phyloP scores from a whole-genome alignment of 1,139 yeast genomes.

The Trichomonascaceae sp. region DNA sequence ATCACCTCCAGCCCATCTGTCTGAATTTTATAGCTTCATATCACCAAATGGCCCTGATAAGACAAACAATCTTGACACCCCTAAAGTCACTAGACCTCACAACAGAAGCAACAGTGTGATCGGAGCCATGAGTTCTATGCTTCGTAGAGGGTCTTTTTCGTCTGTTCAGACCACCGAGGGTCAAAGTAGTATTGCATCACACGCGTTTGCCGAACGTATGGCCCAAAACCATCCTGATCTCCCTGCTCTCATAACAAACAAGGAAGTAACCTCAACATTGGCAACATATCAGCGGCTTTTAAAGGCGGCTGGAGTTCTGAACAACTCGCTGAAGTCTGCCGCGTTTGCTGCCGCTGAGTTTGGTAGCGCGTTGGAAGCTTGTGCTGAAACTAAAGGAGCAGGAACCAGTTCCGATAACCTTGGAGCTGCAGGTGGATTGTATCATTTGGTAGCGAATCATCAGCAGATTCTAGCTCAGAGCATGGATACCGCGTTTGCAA shows the following conservation, averaged over 20 bases:
- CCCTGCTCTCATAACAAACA: constrained; percentile 52
- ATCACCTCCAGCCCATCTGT: constrained; percentile 36
- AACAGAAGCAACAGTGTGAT: constrained; percentile 8
- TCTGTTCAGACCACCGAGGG: constrained; percentile 13
- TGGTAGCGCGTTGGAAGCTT: constrained; percentile 64
- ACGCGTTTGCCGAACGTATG: constrained; percentile 13
- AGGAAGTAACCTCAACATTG: constrained; percentile 49
- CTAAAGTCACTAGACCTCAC: neutral
- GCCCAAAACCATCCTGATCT: constrained; percentile 39
- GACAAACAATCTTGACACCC: neutral
- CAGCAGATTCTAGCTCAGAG: constrained; percentile 62
- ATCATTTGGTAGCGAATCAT: constrained; percentile 70
- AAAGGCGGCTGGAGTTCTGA: constrained; percentile 47
- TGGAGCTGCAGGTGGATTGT: constrained; percentile 70
- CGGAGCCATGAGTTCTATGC: constrained; percentile 11
- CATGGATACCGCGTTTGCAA: constrained; percentile 47
- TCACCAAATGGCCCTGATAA: constrained; percentile 19
- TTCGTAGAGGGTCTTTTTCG: constrained; percentile 25
- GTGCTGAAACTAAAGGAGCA: constrained; percentile 64
- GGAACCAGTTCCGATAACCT: constrained; percentile 61
- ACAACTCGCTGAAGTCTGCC: constrained; percentile 44
- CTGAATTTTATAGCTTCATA: constrained; percentile 49
- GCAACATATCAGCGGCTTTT: constrained; percentile 44
- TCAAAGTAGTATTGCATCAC: constrained; percentile 16
- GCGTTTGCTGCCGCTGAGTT: constrained; percentile 65